Evolutionary conservation across 2,329 filamentous ascomycete genomes (phyloP), one percentile per base, ranked within the genome.

Genomic region (Hymenoscyphus fraxineus): DNA sequence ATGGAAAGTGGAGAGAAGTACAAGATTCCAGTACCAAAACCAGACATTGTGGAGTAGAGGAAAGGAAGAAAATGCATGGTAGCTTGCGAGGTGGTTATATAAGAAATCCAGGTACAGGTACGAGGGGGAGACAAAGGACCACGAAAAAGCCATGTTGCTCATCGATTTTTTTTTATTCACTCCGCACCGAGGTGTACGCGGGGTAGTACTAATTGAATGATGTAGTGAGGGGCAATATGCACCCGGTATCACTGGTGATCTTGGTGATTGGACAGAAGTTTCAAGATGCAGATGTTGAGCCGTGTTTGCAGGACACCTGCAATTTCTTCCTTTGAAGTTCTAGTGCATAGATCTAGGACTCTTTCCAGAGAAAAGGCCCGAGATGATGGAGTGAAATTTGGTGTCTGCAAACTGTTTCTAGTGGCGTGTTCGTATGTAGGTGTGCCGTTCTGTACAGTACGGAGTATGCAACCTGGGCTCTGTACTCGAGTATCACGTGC

Each of bases 1-100:
- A 40, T 61, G 58, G 31, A 40, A 59, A 22, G 60, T 64, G 47
- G 64, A 60, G 5, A 58, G 6, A 1, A 67, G 22, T n/a, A 66
- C 58, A 7, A 66, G 60, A 60, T 62, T 44, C 15, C 62, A 69
- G 55, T 22, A 64, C 62, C 59, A 70, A 19, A 66, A 66, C 60
- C 60, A 61, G n/a, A 61, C 16, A 7, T 16, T 61, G 10, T 27
- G 12, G 12, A 57, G 22, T 10, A 31, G 27, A 31, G 51, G 6
- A 22, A 38, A 57, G 13, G 16, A 38, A 57, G 55, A 31, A 4
- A 19, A 35, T 12, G 6, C 27, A 57, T 10, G n/a, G 22, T 32
- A 57, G 55, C 16, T 16, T 6, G 4, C 13, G 15, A 38, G 27
- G 12, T 16, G 16, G 27, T 38, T 57, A 57, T 57, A 57, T 57